Evolutionary conservation across 768 basidiomycete genomes (phyloP).

Genomic region (Boletellus ananiceps): DNA sequence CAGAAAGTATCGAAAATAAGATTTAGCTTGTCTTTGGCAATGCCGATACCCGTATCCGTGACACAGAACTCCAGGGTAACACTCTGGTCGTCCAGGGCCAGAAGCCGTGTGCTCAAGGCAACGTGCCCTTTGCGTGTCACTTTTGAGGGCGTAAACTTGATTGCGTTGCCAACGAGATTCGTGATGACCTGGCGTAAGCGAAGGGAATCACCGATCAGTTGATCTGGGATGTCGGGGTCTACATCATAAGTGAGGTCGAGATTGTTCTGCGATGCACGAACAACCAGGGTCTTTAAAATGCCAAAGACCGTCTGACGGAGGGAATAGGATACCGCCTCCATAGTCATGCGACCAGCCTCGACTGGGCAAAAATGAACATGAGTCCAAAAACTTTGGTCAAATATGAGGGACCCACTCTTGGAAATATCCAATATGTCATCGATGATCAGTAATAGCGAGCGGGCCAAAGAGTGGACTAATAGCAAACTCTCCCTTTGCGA

Average conservation of each 20-base stretch:
- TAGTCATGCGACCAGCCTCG: constrained; percentile 99
- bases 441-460: constrained; percentile 91
- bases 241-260: constrained; percentile 95
- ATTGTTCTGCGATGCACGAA: constrained; percentile 95
- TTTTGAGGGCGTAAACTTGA: constrained; percentile 92
- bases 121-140: constrained; percentile 81
- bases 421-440: constrained; percentile 99
- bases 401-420: constrained; percentile 72
- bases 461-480: constrained; percentile 91
- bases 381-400: background rate
- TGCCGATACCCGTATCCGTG: constrained; percentile 96
- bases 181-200: constrained; percentile 94
- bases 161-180: constrained; percentile 91
- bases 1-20: constrained; percentile 99
- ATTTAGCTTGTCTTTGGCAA: constrained; percentile 96
- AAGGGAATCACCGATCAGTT: constrained; percentile 93
- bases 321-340: constrained; percentile 98
- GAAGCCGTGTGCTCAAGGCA: constrained; percentile 77
- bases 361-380: constrained; percentile 44
- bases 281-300: constrained; percentile 95
- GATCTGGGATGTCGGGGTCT: constrained; percentile 93
- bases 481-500: constrained; percentile 94
- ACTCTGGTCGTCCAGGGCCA: constrained; percentile 74
- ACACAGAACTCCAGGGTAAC: constrained; percentile 97
- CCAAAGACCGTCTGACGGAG: constrained; percentile 96